Evolutionary conservation across 306 rosid species (phyloP), one percentile per base, ranked within the genome.

Genomic region (Dalbergia oliveri): DNA sequence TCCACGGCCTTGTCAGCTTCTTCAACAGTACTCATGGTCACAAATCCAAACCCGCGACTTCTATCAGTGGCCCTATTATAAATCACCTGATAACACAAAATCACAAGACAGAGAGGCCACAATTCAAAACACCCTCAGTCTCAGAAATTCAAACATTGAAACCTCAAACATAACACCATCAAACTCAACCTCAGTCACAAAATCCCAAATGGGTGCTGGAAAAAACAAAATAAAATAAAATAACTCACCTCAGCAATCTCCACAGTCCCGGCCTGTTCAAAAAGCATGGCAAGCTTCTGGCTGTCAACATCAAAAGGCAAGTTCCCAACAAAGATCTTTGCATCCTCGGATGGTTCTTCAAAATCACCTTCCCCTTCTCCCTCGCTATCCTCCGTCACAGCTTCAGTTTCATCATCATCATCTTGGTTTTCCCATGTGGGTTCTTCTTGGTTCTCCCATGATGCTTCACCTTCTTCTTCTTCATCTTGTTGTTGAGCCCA

Each of bases 41-140:
- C 98, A 61, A 95, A 95, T 23, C 97, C 99, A 56, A 95, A 93
- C 6, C 99, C 99, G 4, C 99, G 97, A 79, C 99, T 95, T 77
- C 73, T 85, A 60, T 91, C 93, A 62, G 98, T 90, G 5, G 81
- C 90, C 84, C 97, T 88, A 66, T 93, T 90, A 88, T 93, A 95
- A 69, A 95, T 93, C 0, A 95, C 97, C 99, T 93, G 31, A 78
- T 79, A 81, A 35, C 78, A 86, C 8, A 79, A 72, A 8, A 44
- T 2, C 50, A 44, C 12, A 44, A 44, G 0, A 44, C 2, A 68
- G 5, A 79, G 59, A 3, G 70, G 23, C 34, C 34, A 61, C 63
- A 69, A 58, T 67, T 5, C 21, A 37, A 19, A 71, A 26, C 31
- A 26, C 31, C 1, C 31, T 26, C 4, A 5, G 9, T 45, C 8